A percentile compares a stretch with the other conserved stretches of the same genome.
These are phyloP conservation scores for Deinandra increscens DNA, from an alignment of 129 eudicot genomes.

Conservation along the genomic window DNA sequence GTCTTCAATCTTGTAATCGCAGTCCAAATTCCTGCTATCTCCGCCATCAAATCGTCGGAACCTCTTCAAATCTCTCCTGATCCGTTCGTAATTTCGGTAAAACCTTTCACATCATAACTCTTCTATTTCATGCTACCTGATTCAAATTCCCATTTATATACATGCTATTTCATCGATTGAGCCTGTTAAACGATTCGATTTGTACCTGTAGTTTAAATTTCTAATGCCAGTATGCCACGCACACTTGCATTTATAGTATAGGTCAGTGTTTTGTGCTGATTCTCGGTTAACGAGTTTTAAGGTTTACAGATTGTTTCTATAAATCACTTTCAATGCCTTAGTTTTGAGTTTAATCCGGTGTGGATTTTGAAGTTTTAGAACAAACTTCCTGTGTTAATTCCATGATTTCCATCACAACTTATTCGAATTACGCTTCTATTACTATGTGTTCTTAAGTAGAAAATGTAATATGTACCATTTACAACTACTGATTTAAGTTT, in stretches of 20 bases:
- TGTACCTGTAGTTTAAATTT: neutral
- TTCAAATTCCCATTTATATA: neutral
- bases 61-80: constrained; percentile 15
- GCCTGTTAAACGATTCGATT: neutral
- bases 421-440: neutral
- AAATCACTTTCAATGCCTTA: neutral
- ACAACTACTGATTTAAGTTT: neutral
- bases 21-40: constrained; percentile 1
- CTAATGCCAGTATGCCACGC: neutral
- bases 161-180: neutral
- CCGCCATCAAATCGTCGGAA: constrained; percentile 4
- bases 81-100: constrained; percentile 12
- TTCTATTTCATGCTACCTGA: constrained; percentile 8
- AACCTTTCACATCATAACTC: constrained; percentile 10
- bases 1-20: constrained; percentile 20
- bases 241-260: constrained; percentile 9
- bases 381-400: neutral
- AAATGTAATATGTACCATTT: constrained; percentile 1
- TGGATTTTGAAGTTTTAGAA: constrained; percentile 5
- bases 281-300: constrained; percentile 3
- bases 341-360: neutral
- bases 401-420: neutral
- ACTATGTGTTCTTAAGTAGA: constrained; percentile 12
- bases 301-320: neutral
- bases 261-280: neutral